Evolutionary conservation across 129 eudicot genomes (phyloP).

Genomic region (Escallonia herrerae): DNA sequence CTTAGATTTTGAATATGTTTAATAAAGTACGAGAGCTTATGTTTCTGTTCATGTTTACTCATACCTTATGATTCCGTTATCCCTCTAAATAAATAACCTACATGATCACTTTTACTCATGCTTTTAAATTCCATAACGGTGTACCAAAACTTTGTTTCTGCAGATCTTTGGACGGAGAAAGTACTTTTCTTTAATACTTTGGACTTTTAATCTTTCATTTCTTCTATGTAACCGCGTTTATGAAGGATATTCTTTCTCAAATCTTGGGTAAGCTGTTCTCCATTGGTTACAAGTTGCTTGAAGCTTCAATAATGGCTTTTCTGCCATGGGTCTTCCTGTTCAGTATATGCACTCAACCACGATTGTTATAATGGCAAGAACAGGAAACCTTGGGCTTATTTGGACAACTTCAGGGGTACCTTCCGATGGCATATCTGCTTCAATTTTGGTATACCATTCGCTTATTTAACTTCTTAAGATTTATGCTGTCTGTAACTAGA

Average conservation of each 20-base stretch:
- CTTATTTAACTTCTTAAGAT: slow-evolving; percentile 3
- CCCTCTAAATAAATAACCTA: too few species aligned
- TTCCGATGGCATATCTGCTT: slow-evolving; percentile 99
- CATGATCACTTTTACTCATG: not conserved
- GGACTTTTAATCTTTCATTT: slow-evolving; percentile 68
- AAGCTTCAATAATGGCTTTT: not conserved
- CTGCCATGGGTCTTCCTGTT: not conserved
- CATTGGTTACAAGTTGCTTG: slow-evolving; percentile 6
- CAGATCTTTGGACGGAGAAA: slow-evolving; percentile 75
- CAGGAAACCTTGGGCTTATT: slow-evolving; percentile 58
- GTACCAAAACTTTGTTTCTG: slow-evolving; percentile 25
- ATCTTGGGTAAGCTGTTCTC: slow-evolving; percentile 58
- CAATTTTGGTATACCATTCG: slow-evolving; percentile 63
- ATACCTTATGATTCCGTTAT: too few species aligned
- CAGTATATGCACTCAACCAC: slow-evolving; percentile 8
- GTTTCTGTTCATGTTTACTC: too few species aligned
- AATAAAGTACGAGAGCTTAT: not conserved
- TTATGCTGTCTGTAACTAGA: too few species aligned
- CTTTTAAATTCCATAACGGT: slow-evolving; percentile 10
- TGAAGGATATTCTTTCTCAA: slow-evolving; percentile 72
- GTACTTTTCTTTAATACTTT: slow-evolving; percentile 57
- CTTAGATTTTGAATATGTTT: not conserved
- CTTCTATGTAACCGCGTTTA: slow-evolving; percentile 81
- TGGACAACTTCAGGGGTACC: slow-evolving; percentile 79
- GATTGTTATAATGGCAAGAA: slow-evolving; percentile 10